Conservation (phyloP, 1,139 yeast genomes). For the Saccharomyces pastorianus region DNA sequence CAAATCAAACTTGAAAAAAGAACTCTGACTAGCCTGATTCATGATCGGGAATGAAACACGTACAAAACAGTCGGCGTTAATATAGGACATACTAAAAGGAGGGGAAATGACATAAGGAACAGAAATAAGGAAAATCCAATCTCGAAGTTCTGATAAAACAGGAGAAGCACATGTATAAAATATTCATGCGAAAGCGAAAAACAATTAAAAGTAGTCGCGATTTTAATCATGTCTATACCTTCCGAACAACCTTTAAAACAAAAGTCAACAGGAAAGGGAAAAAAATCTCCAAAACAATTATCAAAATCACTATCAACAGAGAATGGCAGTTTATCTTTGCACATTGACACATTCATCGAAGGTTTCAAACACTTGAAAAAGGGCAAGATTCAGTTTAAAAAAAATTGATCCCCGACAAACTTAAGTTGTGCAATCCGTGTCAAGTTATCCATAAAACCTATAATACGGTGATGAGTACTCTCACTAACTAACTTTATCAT, state of each 20-base stretch:
- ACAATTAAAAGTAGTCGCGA: not conserved
- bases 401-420: slow-evolving; percentile 30
- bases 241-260: not conserved
- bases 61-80: not conserved
- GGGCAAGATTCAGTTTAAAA: not conserved
- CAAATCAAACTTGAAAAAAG: not conserved
- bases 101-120: not conserved
- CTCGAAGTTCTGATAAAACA: not conserved
- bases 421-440: slow-evolving; percentile 34
- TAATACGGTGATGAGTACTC: not conserved
- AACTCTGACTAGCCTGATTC: not conserved
- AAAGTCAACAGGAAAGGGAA: slow-evolving; percentile 1
- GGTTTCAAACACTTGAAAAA: slow-evolving; percentile 13
- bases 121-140: not conserved
- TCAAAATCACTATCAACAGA: not conserved
- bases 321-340: slow-evolving; percentile 29
- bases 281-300: not conserved
- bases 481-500: not conserved
- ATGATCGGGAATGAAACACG: not conserved
- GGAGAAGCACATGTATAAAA: not conserved
- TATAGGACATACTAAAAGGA: not conserved
- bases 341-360: slow-evolving; percentile 39
- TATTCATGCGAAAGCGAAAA: not conserved
- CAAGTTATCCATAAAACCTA: not conserved
- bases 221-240: not conserved